Evolutionary conservation across 148 eudicot genomes (phyloP), one percentile per base, ranked within the genome.

Genomic region (Amaranthus cruentus): DNA sequence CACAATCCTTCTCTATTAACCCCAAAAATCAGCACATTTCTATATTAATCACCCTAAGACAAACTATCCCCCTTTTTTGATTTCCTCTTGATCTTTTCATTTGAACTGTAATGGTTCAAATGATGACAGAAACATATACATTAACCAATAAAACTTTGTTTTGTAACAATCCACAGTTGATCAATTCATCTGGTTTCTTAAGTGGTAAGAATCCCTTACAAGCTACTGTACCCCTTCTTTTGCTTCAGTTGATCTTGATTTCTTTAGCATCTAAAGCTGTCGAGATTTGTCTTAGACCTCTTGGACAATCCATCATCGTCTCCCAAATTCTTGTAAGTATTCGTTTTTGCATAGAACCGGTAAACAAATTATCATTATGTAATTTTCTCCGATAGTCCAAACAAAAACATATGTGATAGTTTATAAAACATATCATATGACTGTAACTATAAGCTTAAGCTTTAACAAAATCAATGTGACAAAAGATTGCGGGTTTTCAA

Each of bases 301-400:
- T 88, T 47, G 86, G 91, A 9, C 96, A 90, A 84, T 64, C 85
- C 5, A 79, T 69, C 55, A 74, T 87, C 49, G 89, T 88, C 61
- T 64, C 88, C 8, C 88, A 90, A 73, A 82, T 90, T 72, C 55
- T 87, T 58, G 96, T 90, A 84, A 73, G 88, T 64, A 0, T 28
- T 71, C 8, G 6, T 21, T 10, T 64, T 3, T 15, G 3, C 14
- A 28, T 13, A 44, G 13, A 44, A 3, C 52, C 8, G 6, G 38
- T 14, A 57, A 7, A 58, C 18, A 6, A 15, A 15, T 28, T 1
- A 28, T 58, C 62, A n/a, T 4, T n/a, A 7, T 15, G 62, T 5
- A 18, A 10, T 15, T n/a, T 58, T 58, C 9, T n/a, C 62, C n/a
- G 38, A 28, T 28, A 28, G 38, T 28, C 38, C 38, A 28, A 28